These are phyloP conservation scores for Hyaloraphidium curvatum DNA, from an alignment of 192 early-diverging fungal genomes.

Conservation along the genomic window DNA sequence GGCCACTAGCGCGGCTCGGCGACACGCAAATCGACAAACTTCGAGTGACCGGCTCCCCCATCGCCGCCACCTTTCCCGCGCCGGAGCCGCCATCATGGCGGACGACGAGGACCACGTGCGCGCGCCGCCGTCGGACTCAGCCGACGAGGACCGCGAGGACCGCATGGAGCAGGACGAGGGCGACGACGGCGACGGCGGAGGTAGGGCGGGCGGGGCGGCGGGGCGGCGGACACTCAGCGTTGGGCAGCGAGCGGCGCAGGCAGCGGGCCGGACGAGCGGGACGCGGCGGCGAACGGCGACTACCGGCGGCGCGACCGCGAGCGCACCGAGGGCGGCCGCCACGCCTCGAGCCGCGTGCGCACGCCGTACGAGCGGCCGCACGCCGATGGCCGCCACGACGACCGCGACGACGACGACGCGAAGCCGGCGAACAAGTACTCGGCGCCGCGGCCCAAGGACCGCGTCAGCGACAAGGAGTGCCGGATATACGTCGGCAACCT, in stretches of 20 bases:
- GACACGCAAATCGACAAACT: too few relatives aligned
- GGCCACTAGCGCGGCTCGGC: too few relatives aligned
- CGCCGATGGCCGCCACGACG: not conserved
- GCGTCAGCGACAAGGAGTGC: constrained; percentile 22
- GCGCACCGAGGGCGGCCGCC: not conserved
- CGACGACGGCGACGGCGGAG: constrained; percentile 4
- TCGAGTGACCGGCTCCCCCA: not conserved
- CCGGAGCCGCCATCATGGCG: not conserved
- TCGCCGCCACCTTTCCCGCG: not conserved
- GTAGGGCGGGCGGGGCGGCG: not conserved
- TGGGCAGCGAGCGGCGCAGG: not conserved
- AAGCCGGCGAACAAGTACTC: not conserved
- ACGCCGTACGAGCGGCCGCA: constrained; percentile 6
- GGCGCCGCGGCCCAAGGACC: not conserved
- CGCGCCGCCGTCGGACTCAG: not conserved
- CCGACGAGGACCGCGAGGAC: constrained; percentile 1
- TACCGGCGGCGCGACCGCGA: not conserved
- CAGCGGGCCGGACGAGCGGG: not conserved
- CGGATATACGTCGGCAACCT: constrained; percentile 72
- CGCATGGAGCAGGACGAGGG: constrained; percentile 2
- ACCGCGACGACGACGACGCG: not conserved
- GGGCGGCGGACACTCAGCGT: not conserved
- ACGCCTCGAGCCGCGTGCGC: not conserved
- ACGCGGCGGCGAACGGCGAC: not conserved
- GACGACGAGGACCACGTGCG: not conserved